Conservation (phyloP, 495 filamentous ascomycete species). For the Annulohypoxylon maeteangense region DNA sequence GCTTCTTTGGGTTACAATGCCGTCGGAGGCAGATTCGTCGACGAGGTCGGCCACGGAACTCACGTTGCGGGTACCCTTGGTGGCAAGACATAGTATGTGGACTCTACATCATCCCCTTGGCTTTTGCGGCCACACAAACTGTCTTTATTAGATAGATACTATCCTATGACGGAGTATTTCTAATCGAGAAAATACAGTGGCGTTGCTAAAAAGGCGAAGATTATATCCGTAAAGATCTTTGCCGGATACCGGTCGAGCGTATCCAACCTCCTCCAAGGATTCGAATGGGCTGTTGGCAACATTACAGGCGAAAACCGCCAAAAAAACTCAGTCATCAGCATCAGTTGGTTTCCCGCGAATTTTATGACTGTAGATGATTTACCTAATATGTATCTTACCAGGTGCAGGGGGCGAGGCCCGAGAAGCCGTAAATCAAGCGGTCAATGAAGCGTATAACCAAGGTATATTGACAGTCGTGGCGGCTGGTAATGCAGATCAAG, state of each 20-base stretch:
- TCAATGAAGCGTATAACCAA: constrained; percentile 55
- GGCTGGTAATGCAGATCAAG: constrained; percentile 59
- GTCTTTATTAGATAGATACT: neutral
- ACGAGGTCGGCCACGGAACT: constrained; percentile 71
- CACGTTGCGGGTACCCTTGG: constrained; percentile 71
- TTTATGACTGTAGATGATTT: neutral
- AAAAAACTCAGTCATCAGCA: constrained; percentile 58
- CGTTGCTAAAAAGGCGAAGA: constrained; percentile 68
- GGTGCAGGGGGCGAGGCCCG: constrained; percentile 57
- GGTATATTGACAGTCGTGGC: constrained; percentile 63
- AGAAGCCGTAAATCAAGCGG: constrained; percentile 59
- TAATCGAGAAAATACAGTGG: constrained; percentile 48
- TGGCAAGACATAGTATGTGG: constrained; percentile 46
- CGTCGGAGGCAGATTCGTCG: constrained; percentile 52
- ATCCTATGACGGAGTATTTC: neutral
- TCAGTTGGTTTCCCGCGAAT: constrained; percentile 34
- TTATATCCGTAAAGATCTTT: constrained; percentile 74
- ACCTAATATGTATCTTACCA: neutral
- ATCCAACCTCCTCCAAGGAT: constrained; percentile 64
- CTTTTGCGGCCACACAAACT: neutral
- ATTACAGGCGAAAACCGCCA: constrained; percentile 49
- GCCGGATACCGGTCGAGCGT: constrained; percentile 46
- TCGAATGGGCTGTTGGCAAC: constrained; percentile 64
- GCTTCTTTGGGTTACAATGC: constrained; percentile 65
- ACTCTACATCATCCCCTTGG: neutral